Conservation (phyloP, 768 basidiomycete genomes). For the Termitomyces sp. region DNA sequence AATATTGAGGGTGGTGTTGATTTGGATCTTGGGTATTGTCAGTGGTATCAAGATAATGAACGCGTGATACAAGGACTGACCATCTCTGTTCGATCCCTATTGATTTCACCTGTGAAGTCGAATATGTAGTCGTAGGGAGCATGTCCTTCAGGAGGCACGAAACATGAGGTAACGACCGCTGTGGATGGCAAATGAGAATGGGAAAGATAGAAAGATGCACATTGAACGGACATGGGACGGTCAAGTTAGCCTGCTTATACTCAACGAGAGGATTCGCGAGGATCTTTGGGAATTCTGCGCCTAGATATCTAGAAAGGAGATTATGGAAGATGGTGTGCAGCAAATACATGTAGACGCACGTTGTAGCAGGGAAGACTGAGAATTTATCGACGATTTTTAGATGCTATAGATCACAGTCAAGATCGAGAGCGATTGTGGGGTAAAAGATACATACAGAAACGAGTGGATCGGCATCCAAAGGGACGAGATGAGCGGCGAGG, state of each 20-base stretch:
- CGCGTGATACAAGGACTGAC: slow-evolving; percentile 35
- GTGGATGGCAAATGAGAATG: slow-evolving; percentile 14
- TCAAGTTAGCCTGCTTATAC: slow-evolving; percentile 81
- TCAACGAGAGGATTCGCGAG: slow-evolving; percentile 69
- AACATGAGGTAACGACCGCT: slow-evolving; percentile 68
- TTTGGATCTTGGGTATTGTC: slow-evolving; percentile 56
- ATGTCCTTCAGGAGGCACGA: slow-evolving; percentile 68
- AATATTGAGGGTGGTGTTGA: slow-evolving; percentile 69
- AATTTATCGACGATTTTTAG: slow-evolving; percentile 74
- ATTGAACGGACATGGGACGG: slow-evolving; percentile 54
- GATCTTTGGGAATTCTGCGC: slow-evolving; percentile 67
- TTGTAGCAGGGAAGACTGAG: slow-evolving; percentile 71
- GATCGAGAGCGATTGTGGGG: slow-evolving; percentile 12
- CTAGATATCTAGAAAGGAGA: slow-evolving; percentile 58
- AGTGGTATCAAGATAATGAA: slow-evolving; percentile 6
- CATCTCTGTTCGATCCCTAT: slow-evolving; percentile 70
- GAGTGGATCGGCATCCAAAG: slow-evolving; percentile 60
- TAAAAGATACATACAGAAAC: slow-evolving; percentile 56
- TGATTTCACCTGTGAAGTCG: slow-evolving; percentile 81
- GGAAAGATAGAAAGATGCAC: slow-evolving; percentile 4
- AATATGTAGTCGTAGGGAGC: slow-evolving; percentile 78
- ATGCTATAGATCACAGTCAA: slow-evolving; percentile 31
- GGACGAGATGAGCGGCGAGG: slow-evolving; percentile 65
- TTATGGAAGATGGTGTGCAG: neutral
- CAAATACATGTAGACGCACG: slow-evolving; percentile 43